phyloP scores from a whole-genome alignment of 352 stramenopile genomes.

The Phytophthora palmivora region DNA sequence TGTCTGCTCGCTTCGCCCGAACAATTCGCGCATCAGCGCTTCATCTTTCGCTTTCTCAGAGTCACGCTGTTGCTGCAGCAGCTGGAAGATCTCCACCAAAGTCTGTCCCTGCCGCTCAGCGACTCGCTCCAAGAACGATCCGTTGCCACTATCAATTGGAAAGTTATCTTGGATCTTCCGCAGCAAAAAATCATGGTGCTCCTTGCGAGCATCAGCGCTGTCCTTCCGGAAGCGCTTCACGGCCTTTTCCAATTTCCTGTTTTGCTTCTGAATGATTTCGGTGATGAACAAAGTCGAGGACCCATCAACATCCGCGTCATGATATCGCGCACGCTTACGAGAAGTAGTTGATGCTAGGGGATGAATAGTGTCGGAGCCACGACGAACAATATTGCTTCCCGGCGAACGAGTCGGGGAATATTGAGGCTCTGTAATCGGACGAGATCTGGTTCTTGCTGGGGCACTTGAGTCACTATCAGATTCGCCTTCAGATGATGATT shows the following conservation, averaged over 20 bases:
- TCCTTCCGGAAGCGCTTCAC: slow-evolving; percentile 55
- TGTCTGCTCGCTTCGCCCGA: slow-evolving; percentile 12
- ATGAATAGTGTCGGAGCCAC: slow-evolving; percentile 6
- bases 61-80: slow-evolving; percentile 38
- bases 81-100: slow-evolving; percentile 46
- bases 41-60: slow-evolving; percentile 39
- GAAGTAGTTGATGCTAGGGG: not conserved
- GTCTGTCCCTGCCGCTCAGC: slow-evolving; percentile 43
- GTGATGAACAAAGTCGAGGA: slow-evolving; percentile 41
- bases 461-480: slow-evolving; percentile 27
- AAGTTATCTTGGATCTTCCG: slow-evolving; percentile 47
- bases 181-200: slow-evolving; percentile 46
- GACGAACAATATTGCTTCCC: slow-evolving; percentile 12
- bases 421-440: slow-evolving; percentile 4
- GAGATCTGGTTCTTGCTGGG: slow-evolving; percentile 10
- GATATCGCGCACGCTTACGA: slow-evolving; percentile 28
- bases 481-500: slow-evolving; percentile 24
- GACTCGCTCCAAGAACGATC: slow-evolving; percentile 47
- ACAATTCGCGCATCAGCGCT: slow-evolving; percentile 38
- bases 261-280: slow-evolving; percentile 51
- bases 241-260: slow-evolving; percentile 36
- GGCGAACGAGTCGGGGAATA: slow-evolving; percentile 1
- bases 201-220: slow-evolving; percentile 36
- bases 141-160: slow-evolving; percentile 35
- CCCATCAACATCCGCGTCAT: not conserved